Evolutionary conservation across 768 basidiomycete genomes (phyloP), one percentile per base, ranked within the genome.

Genomic region (Tulasnella sp.): DNA sequence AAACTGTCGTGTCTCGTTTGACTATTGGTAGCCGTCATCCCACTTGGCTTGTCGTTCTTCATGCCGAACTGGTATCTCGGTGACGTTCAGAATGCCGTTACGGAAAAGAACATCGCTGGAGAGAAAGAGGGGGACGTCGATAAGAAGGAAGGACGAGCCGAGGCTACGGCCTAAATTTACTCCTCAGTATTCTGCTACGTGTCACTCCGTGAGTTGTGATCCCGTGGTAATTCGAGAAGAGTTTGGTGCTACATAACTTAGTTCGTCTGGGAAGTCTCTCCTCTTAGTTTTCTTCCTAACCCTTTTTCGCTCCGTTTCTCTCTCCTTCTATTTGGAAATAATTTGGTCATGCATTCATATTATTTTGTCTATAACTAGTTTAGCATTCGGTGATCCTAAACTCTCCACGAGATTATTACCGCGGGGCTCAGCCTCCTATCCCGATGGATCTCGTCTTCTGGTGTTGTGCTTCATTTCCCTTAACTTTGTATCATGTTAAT

Each of bases 41-140:
- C 91, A 9, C 83, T 92, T 74, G 39, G 88, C 38, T 84, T 89
- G 76, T 82, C 90, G 1, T 82, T 91, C 79, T 83, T 88, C 74
- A 89, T 91, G 84, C 88, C 88, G 17, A 84, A 92, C 79, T 90
- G 88, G 86, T 86, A 88, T 77, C 88, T 94, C 71, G 89, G 89
- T 19, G 88, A 91, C 79, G 84, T 83, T 54, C 92, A 93, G 82
- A 93, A 92, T 81, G 90, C 91, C 0, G 86, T 91, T 9, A 64
- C 58, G 8, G 58, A 64, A 25, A 64, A 64, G 58, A 34, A 64
- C 31, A 64, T 64, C 31, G 58, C 58, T 64, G 58, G 58, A 1
- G 58, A 64, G 31, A 64, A 64, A 15, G 31, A 25, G 5, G 58
- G 31, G 31, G 58, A 22, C 58, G 58, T 64, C 58, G 31, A 64